Evolutionary conservation across 768 basidiomycete species (phyloP).

Genomic region (Imleria badia): DNA sequence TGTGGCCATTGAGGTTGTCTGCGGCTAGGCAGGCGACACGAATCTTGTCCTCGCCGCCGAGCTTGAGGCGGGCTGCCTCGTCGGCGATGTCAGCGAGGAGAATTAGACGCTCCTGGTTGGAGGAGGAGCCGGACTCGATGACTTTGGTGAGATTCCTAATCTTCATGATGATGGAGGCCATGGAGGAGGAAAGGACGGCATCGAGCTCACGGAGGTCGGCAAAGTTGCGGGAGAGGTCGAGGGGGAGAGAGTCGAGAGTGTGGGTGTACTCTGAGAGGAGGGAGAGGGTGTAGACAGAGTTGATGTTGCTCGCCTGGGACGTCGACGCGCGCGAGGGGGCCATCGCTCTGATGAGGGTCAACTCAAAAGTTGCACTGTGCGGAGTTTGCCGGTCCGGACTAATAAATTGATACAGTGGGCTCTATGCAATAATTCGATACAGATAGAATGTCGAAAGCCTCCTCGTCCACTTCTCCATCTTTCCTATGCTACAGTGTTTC

Average conservation of each 20-base stretch:
- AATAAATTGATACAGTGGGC: conserved; percentile 18
- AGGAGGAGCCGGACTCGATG: conserved; percentile 61
- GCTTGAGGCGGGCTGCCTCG: conserved; percentile 85
- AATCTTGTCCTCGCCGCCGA: conserved; percentile 98
- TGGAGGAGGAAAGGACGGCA: conserved; percentile 90
- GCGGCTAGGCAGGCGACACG: conserved; percentile 89
- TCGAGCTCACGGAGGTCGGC: conserved; percentile 98
- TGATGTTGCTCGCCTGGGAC: conserved; percentile 31
- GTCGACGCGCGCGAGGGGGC: conserved; percentile 36
- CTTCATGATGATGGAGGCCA: conserved; percentile 77
- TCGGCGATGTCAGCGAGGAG: conserved; percentile 92
- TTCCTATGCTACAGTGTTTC: conserved; percentile 30
- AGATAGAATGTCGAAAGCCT: conserved; percentile 24
- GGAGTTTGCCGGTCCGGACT: conserved; percentile 33
- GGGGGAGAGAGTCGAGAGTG: conserved; percentile 88
- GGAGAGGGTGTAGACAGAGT: conserved; percentile 60
- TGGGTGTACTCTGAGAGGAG: conserved; percentile 86
- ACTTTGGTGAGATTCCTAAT: conserved; percentile 72
- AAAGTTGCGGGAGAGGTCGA: conserved; percentile 91
- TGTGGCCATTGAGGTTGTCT: conserved; percentile 75
- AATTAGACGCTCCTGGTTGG: conserved; percentile 76
- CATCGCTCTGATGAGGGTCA: conserved; percentile 24
- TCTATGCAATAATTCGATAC: conserved; percentile 25
- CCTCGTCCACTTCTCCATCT: background rate
- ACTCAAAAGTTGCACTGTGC: background rate